These are phyloP conservation scores for Rhizophagus prolifer DNA, from an alignment of 192 early-diverging fungal genomes.

Conservation along the genomic window DNA sequence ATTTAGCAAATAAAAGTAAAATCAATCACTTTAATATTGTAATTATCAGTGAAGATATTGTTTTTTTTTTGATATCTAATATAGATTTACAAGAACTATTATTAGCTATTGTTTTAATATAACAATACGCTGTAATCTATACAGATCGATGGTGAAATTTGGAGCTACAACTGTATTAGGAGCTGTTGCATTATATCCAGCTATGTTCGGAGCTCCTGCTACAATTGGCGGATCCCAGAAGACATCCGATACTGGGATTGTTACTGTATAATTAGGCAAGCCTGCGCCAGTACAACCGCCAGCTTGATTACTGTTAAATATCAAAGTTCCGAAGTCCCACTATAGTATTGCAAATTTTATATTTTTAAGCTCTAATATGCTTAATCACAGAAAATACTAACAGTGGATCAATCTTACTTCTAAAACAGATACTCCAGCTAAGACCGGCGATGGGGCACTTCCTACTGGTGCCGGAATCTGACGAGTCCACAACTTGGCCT, in stretches of 20 bases:
- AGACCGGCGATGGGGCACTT: neutral
- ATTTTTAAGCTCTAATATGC: conserved; percentile 7
- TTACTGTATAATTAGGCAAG: neutral
- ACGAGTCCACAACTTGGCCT: conserved; percentile 15
- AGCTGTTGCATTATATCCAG: neutral
- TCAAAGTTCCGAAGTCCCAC: conserved; percentile 21
- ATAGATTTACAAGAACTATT: too few relatives aligned
- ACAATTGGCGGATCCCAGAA: conserved; percentile 15
- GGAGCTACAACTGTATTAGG: neutral
- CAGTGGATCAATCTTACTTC: conserved; percentile 16
- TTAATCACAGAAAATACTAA: conserved; percentile 21
- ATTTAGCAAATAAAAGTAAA: too few relatives aligned
- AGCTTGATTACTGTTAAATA: neutral
- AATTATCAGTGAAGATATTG: too few relatives aligned
- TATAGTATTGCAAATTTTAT: conserved; percentile 18
- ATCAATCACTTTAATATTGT: too few relatives aligned
- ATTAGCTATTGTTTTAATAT: neutral
- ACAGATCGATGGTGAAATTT: neutral
- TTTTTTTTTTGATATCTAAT: too few relatives aligned
- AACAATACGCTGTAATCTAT: neutral
- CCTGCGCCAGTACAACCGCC: neutral
- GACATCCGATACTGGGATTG: neutral
- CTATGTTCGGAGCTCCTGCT: neutral
- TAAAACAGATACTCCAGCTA: neutral
- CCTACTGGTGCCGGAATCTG: neutral